Evolutionary conservation across 768 basidiomycete species (phyloP).

Genomic region (Leccinum pellstonianum): DNA sequence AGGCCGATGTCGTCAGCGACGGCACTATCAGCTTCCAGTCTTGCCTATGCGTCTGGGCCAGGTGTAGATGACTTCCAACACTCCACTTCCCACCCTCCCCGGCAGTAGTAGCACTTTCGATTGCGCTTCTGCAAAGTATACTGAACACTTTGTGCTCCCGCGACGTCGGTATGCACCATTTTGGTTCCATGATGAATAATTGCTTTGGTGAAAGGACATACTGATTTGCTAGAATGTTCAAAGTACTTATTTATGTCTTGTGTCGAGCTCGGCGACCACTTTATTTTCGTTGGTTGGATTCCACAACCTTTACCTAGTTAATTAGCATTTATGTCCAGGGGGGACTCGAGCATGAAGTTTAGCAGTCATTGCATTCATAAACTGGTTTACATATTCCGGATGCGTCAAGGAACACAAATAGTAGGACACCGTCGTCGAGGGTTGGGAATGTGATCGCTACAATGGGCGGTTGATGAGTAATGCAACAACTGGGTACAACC

Average conservation of each 20-base stretch:
- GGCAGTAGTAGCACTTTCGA: constrained; percentile 7
- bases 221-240: constrained; percentile 3
- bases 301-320: not conserved
- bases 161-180: not conserved
- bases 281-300: constrained; percentile 7
- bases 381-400: constrained; percentile 10
- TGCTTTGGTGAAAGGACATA: not conserved
- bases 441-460: constrained; percentile 17
- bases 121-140: constrained; percentile 1
- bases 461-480: constrained; percentile 21
- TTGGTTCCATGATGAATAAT: not conserved
- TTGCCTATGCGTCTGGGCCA: constrained; percentile 15
- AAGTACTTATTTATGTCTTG: constrained; percentile 13
- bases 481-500: constrained; percentile 23
- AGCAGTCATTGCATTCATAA: constrained; percentile 6
- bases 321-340: not conserved
- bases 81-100: constrained; percentile 10
- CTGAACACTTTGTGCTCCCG: constrained; percentile 1
- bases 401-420: constrained; percentile 4
- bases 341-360: not conserved
- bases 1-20: constrained; percentile 18
- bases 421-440: constrained; percentile 8
- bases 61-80: constrained; percentile 4
- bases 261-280: constrained; percentile 2
- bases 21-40: constrained; percentile 5